Conservation (phyloP, 2,329 filamentous ascomycete species). For the Trichoderma cornu-damae region DNA sequence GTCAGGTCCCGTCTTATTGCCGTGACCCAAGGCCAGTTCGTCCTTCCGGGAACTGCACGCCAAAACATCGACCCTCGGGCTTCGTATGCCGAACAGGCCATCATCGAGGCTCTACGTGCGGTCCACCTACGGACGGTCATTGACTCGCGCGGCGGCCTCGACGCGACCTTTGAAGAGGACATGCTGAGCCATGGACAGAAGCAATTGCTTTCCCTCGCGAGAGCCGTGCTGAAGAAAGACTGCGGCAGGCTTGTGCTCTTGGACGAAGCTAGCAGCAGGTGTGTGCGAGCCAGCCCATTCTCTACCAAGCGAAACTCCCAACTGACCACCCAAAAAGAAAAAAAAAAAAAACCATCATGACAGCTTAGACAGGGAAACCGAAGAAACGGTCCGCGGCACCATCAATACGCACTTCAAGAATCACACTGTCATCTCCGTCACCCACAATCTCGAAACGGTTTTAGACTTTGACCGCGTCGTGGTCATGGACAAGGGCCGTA, state of each 20-base stretch:
- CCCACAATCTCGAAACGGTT: constrained; percentile 41
- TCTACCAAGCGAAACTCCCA: background rate
- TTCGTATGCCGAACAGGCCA: constrained; percentile 31
- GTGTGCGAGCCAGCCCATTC: background rate
- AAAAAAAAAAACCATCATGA: no score
- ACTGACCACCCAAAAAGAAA: background rate
- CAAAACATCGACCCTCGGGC: constrained; percentile 43
- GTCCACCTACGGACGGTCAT: constrained; percentile 40
- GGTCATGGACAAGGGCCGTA: constrained; percentile 27
- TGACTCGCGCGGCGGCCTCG: constrained; percentile 35
- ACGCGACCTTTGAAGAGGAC: constrained; percentile 32
- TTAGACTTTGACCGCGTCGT: constrained; percentile 30
- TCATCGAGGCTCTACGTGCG: constrained; percentile 38
- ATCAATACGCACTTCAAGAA: constrained; percentile 31
- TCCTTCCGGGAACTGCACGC: constrained; percentile 43
- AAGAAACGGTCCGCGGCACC: constrained; percentile 31
- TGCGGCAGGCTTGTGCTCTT: constrained; percentile 39
- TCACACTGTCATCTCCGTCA: constrained; percentile 50
- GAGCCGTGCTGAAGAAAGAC: constrained; percentile 40
- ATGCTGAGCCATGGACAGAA: constrained; percentile 43
- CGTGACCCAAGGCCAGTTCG: constrained; percentile 47
- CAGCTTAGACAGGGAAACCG: constrained; percentile 33
- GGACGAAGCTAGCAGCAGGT: constrained; percentile 39
- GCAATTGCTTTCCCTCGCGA: constrained; percentile 47
- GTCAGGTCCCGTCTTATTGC: constrained; percentile 42